These are phyloP conservation scores for Firmiana major DNA, from an alignment of 345 rosid genomes.

Conservation along the genomic window DNA sequence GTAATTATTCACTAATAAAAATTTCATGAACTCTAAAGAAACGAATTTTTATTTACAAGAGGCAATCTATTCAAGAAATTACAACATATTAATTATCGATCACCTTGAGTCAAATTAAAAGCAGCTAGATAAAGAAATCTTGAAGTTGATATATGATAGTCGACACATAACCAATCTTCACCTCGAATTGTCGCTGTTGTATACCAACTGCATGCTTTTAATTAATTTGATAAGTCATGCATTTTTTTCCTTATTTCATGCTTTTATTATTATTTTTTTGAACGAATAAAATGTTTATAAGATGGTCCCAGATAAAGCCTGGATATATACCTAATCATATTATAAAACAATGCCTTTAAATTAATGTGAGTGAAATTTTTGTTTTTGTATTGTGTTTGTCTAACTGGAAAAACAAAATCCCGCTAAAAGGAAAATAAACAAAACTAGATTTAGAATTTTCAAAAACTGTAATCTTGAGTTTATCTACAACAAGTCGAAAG, in stretches of 20 bases:
- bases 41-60: too few species aligned
- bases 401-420: not conserved
- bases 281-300: not conserved
- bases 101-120: too few species aligned
- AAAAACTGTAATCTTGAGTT: not conserved
- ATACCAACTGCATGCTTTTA: not conserved
- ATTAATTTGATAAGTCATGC: not conserved
- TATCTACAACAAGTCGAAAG: not conserved
- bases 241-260: not conserved
- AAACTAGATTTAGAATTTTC: not conserved
- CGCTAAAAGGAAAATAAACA: too few species aligned
- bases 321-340: too few species aligned
- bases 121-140: too few species aligned
- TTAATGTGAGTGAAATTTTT: not conserved
- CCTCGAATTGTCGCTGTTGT: not conserved
- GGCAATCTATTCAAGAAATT: too few species aligned
- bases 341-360: too few species aligned
- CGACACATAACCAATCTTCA: not conserved
- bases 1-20: too few species aligned
- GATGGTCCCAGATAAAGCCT: too few species aligned
- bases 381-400: not conserved
- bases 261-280: not conserved
- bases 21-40: too few species aligned
- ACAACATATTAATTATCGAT: not conserved
- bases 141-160: not conserved